phyloP scores from a whole-genome alignment of 2,329 filamentous ascomycete species.

The Botrytis elliptica region DNA sequence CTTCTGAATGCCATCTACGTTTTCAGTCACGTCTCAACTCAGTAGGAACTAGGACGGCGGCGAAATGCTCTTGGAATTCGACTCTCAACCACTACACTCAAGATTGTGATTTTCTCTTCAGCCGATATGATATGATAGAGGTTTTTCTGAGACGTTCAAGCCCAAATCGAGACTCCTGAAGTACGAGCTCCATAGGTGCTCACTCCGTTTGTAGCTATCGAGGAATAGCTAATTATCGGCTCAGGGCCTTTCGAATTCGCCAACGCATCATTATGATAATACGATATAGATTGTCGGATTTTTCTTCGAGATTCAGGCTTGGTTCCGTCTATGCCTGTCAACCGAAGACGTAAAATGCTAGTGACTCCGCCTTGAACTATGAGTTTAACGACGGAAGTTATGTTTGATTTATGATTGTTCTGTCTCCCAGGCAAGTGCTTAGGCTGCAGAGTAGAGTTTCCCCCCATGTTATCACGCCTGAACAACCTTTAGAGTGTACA shows the following conservation, averaged over 20 bases:
- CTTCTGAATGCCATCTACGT: neutral
- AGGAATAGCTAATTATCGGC: conserved; percentile 43
- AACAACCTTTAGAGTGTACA: neutral
- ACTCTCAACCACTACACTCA: neutral
- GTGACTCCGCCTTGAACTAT: conserved; percentile 47
- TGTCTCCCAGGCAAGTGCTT: neutral
- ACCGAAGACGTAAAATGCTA: conserved; percentile 47
- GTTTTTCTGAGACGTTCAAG: conserved; percentile 50
- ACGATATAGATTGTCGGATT: conserved; percentile 45
- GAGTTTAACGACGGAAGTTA: neutral
- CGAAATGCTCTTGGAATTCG: neutral
- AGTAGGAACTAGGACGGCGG: neutral
- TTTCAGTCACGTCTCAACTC: neutral
- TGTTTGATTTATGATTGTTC: neutral
- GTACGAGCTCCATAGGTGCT: conserved; percentile 49
- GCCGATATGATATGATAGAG: conserved; percentile 48
- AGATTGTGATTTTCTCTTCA: neutral
- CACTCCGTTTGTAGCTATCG: conserved; percentile 19
- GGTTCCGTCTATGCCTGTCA: conserved; percentile 33
- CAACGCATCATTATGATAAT: conserved; percentile 50
- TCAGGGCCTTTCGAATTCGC: conserved; percentile 45
- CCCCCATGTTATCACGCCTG: conserved; percentile 41
- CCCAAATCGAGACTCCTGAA: conserved; percentile 53
- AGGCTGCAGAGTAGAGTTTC: conserved; percentile 35
- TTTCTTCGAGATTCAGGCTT: conserved; percentile 17